These are phyloP conservation scores for Penicillium sp. DNA, from an alignment of 2,329 filamentous ascomycete genomes.

Conservation along the genomic window DNA sequence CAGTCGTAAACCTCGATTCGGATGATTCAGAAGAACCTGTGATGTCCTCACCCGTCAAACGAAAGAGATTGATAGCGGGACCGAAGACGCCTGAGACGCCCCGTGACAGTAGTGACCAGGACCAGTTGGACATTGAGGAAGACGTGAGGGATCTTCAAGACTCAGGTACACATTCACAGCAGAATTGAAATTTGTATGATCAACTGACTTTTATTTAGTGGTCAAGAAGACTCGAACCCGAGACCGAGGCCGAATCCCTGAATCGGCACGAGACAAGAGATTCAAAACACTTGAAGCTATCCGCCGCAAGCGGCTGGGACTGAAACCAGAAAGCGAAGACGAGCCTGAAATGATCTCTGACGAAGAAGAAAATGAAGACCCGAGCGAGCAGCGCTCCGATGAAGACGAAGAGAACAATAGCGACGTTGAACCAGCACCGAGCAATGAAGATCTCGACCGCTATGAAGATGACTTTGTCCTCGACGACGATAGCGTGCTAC, in stretches of 20 bases:
- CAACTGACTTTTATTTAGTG: constrained; percentile 21
- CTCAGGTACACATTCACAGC: constrained; percentile 33
- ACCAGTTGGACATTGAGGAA: constrained; percentile 45
- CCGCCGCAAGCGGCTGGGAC: constrained; percentile 44
- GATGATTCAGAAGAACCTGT: constrained; percentile 11
- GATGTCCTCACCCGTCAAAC: constrained; percentile 21
- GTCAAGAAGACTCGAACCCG: constrained; percentile 43
- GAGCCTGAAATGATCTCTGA: constrained; percentile 4
- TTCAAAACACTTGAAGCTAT: constrained; percentile 46
- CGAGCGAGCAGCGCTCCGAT: constrained; percentile 12
- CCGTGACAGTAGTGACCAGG: constrained; percentile 27
- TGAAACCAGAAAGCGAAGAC: constrained; percentile 31
- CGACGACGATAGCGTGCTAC: constrained; percentile 59
- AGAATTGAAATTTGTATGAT: not conserved
- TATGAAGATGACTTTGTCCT: constrained; percentile 66
- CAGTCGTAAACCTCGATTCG: constrained; percentile 27
- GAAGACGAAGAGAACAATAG: constrained; percentile 23
- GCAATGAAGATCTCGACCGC: constrained; percentile 51
- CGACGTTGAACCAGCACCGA: constrained; percentile 29
- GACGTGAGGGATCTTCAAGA: constrained; percentile 48
- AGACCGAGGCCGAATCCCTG: constrained; percentile 39
- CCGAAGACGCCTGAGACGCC: constrained; percentile 26
- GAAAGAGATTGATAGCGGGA: constrained; percentile 16
- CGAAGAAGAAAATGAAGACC: constrained; percentile 16
- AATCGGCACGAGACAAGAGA: constrained; percentile 40